Base-by-base conservation (phyloP, 306 rosid genomes). In the Rosa lucieae region DNA sequence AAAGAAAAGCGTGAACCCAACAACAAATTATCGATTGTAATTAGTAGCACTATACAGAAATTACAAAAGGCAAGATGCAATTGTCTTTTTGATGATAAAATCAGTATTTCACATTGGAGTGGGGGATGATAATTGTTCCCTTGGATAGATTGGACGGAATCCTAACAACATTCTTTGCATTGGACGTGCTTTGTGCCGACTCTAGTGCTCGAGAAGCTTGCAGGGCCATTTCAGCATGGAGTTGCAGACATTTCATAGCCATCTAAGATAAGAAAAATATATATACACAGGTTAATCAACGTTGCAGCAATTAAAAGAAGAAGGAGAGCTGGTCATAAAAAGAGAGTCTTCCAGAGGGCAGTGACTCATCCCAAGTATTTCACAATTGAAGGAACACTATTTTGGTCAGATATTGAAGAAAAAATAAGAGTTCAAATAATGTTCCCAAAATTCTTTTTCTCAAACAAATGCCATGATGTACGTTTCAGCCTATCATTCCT, bases 141-240 rank as follows among this genome's bases (percentile, higher is more conserved):
- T 82, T 86, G 67, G 97, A 94, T 20, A 85, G 86, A 75, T 61
- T 79, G 61, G 94, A 85, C 76, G 84, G 73, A 49, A 92, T 87
- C 55, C 74, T 81, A 68, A 90, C 79, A 67, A 90, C 80, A 51
- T 82, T 62, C 69, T 62, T 83, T 35, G 83, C 70, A 78, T 79
- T 84, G 76, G 84, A 67, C 14, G 90, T 77, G 71, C 85, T 88
- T 82, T 88, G 89, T 75, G 82, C 74, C 13, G 97, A 90, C 79
- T 95, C 96, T 78, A 95, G 78, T 1, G 94, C 88, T 84, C 99
- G 87, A 42, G 99, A 76, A 72, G 99, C 90, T 85, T 89, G 99
- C 79, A 92, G 98, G 66, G 99, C 99, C 98, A 95, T 89, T 87
- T 95, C 99, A 6, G 96, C 90, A 77, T 95, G 98, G 67, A 95